These are phyloP conservation scores for Tetrahymena thermophila DNA, from an alignment of 73 alveolate species.

Conservation along the genomic window DNA sequence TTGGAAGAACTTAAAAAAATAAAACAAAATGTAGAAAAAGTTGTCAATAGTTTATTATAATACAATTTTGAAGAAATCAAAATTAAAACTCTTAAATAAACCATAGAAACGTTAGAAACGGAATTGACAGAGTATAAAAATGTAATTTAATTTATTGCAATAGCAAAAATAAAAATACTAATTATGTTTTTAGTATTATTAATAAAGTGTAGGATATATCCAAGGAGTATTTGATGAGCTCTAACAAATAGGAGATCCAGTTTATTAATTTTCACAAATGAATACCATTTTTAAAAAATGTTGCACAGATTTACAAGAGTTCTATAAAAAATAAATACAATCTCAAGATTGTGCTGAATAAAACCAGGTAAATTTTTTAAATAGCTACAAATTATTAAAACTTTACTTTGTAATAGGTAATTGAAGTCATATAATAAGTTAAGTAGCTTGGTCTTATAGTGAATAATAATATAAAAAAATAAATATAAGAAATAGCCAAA, in stretches of 20 bases:
- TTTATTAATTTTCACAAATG: not conserved
- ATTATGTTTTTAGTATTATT: not conserved
- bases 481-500: not conserved
- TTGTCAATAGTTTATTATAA: not conserved
- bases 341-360: not conserved
- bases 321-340: not conserved
- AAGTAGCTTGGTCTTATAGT: not conserved
- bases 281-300: not conserved
- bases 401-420: not conserved
- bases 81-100: not conserved
- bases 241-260: not conserved
- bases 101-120: not conserved
- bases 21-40: not conserved
- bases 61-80: not conserved
- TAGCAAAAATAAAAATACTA: not conserved
- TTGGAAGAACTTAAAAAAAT: not conserved
- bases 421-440: not conserved
- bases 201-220: not conserved
- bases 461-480: not conserved
- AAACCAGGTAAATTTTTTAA: not conserved
- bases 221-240: not conserved
- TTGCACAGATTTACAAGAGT: not conserved
- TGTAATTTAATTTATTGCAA: not conserved
- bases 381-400: not conserved
- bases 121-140: not conserved